Conservation (phyloP, 2,329 filamentous ascomycete species). For the Penicillium sp. region DNA sequence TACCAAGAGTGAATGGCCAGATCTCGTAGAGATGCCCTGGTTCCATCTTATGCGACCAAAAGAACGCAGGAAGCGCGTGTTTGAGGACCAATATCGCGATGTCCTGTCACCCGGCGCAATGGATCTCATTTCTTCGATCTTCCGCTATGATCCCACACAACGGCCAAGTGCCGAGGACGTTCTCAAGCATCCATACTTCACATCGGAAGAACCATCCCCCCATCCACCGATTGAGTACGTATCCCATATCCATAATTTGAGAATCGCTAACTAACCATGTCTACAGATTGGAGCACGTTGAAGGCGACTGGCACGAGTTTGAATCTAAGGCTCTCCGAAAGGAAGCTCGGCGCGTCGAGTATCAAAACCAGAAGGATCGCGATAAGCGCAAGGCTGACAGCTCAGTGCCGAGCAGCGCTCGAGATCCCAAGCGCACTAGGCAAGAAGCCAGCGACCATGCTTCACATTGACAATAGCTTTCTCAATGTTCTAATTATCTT, state of each 20-base stretch:
- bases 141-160: constrained; percentile 82
- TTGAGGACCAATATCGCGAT: constrained; percentile 80
- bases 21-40: constrained; percentile 92
- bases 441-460: constrained; percentile 29
- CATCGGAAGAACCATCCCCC: constrained; percentile 72
- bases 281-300: constrained; percentile 69
- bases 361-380: constrained; percentile 47
- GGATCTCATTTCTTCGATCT: constrained; percentile 80
- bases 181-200: constrained; percentile 86
- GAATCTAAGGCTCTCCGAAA: constrained; percentile 93
- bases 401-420: constrained; percentile 35
- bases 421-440: constrained; percentile 43
- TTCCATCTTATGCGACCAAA: constrained; percentile 85
- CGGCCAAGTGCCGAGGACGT: constrained; percentile 83
- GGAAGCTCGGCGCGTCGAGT: constrained; percentile 58
- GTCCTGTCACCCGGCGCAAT: constrained; percentile 77
- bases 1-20: constrained; percentile 81
- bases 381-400: constrained; percentile 50
- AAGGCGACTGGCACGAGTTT: constrained; percentile 98
- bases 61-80: constrained; percentile 70
- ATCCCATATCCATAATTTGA: neutral
- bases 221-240: constrained; percentile 80
- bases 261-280: constrained; percentile 4
- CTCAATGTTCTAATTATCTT: constrained; percentile 1
- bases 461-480: neutral